Evolutionary conservation across 495 filamentous ascomycete genomes (phyloP).

Genomic region (Ascobolus immersus): DNA sequence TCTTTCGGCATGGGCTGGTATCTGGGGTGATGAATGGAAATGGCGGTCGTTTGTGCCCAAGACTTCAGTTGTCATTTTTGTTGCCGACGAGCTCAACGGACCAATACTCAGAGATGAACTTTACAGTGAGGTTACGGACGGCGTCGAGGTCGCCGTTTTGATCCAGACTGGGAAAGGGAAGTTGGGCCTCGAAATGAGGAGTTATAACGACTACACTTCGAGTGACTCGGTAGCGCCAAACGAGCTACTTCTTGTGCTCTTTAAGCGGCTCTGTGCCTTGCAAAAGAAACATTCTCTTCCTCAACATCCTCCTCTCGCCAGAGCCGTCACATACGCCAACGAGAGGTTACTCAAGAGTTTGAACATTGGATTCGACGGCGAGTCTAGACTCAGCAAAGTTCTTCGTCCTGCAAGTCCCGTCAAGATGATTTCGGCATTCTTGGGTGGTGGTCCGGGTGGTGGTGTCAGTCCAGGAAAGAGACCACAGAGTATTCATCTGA

Average conservation of each 20-base stretch:
- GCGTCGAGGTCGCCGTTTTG: constrained; percentile 37
- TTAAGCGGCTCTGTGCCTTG: constrained; percentile 11
- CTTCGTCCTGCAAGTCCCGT: constrained; percentile 63
- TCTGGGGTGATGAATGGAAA: constrained; percentile 11
- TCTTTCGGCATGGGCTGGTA: constrained; percentile 11
- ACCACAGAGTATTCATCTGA: constrained; percentile 6
- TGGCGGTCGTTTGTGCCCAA: constrained; percentile 8
- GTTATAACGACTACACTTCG: constrained; percentile 15
- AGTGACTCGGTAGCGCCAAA: constrained; percentile 12
- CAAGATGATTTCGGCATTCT: constrained; percentile 66
- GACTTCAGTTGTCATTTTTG: constrained; percentile 10
- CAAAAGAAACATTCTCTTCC: constrained; percentile 34
- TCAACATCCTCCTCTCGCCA: constrained; percentile 38
- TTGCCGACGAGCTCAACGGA: constrained; percentile 9
- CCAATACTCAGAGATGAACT: constrained; percentile 5
- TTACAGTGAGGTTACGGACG: constrained; percentile 31
- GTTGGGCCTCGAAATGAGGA: constrained; percentile 13
- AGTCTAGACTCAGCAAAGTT: constrained; percentile 25
- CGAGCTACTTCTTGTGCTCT: constrained; percentile 12
- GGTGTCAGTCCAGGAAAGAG: constrained; percentile 9
- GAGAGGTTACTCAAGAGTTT: constrained; percentile 50
- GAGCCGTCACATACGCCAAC: constrained; percentile 29
- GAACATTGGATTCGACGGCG: constrained; percentile 32
- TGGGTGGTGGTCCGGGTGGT: constrained; percentile 21
- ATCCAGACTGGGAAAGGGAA: constrained; percentile 16